Evolutionary conservation across 345 rosid species (phyloP).

Genomic region (Linum lewisii): DNA sequence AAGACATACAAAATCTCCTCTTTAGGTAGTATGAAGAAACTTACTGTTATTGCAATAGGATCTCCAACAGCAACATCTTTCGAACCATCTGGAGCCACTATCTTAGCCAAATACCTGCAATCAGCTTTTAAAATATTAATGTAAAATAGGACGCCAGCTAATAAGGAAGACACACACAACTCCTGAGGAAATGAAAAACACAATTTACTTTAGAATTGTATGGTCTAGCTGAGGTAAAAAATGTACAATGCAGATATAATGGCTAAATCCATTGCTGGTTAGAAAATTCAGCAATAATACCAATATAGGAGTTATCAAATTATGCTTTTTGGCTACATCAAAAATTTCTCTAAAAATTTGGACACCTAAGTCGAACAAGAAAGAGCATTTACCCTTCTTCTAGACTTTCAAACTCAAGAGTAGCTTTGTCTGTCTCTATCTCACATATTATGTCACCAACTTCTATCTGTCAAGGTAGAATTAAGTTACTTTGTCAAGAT

Average conservation of each 20-base stretch:
- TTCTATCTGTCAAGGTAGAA: conserved; percentile 62
- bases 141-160: background rate
- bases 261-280: background rate
- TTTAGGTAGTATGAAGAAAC: conserved; percentile 11
- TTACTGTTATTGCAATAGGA: conserved; percentile 56
- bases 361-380: background rate
- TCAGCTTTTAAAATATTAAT: conserved; percentile 12
- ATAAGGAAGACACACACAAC: background rate
- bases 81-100: conserved; percentile 58
- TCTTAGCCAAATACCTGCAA: conserved; percentile 59
- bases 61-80: conserved; percentile 63
- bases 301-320: background rate
- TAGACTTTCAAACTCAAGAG: conserved; percentile 88
- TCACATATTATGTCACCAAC: conserved; percentile 94
- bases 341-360: background rate
- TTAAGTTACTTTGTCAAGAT: conserved; percentile 9
- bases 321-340: background rate
- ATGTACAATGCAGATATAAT: background rate
- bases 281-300: background rate
- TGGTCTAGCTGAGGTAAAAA: background rate
- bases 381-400: conserved; percentile 78
- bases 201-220: background rate
- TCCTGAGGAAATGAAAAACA: background rate
- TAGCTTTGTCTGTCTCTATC: conserved; percentile 98
- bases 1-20: background rate